Conservation (phyloP, 257 asterid genomes). For the Salvia hispanica region DNA sequence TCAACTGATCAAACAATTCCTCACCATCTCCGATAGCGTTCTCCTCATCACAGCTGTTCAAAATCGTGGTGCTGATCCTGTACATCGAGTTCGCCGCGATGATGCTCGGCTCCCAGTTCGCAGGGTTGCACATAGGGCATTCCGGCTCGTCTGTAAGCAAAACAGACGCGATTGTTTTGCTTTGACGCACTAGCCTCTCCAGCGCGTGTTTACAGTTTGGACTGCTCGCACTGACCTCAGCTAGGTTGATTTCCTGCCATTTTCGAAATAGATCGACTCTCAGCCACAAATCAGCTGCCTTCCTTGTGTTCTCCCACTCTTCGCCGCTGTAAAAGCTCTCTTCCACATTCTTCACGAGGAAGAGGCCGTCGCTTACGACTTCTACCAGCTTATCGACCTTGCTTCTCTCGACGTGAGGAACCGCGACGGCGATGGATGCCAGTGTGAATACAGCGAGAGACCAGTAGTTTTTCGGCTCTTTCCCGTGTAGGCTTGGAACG, state of each 20-base stretch:
- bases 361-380: constrained; percentile 38
- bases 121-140: constrained; percentile 40
- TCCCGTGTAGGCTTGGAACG: constrained; percentile 39
- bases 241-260: constrained; percentile 42
- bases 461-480: constrained; percentile 45
- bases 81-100: constrained; percentile 54
- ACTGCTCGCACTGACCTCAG: constrained; percentile 15
- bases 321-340: constrained; percentile 13
- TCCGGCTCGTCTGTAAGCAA: constrained; percentile 29
- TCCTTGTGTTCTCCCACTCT: constrained; percentile 26
- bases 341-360: constrained; percentile 33
- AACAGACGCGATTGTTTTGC: constrained; percentile 30
- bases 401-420: constrained; percentile 30
- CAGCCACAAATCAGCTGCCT: constrained; percentile 43
- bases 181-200: constrained; percentile 20
- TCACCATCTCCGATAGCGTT: constrained; percentile 27
- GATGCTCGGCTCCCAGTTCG: constrained; percentile 37
- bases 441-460: constrained; percentile 43
- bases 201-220: constrained; percentile 23
- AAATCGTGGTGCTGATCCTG: constrained; percentile 36
- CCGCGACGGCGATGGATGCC: constrained; percentile 43
- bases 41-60: constrained; percentile 23
- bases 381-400: constrained; percentile 14
- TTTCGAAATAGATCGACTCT: constrained; percentile 38
- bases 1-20: constrained; percentile 28